Evolutionary conservation across 805 yeast genomes (phyloP).

Genomic region (Barnettozyma californica): DNA sequence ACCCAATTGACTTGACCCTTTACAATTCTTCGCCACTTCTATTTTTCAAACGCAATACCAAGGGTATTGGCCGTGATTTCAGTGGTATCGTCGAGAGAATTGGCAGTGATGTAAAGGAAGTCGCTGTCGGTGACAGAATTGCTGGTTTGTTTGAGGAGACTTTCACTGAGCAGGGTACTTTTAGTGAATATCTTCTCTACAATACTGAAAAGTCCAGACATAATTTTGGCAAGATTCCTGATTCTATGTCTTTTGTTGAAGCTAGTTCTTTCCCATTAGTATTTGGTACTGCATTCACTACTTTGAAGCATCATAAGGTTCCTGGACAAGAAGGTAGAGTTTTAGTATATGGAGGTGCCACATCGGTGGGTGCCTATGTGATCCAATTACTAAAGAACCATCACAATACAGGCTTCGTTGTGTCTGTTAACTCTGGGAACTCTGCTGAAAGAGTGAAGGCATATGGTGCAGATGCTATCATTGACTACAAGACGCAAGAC

Average conservation of each 20-base stretch:
- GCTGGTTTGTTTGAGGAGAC: constrained; percentile 33
- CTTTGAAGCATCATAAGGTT: constrained; percentile 29
- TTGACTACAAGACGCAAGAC: constrained; percentile 51
- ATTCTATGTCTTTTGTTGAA: constrained; percentile 36
- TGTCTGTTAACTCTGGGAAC: constrained; percentile 48
- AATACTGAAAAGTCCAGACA: constrained; percentile 6
- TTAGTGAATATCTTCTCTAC: constrained; percentile 37
- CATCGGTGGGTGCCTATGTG: constrained; percentile 57
- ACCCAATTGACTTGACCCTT: constrained; percentile 56
- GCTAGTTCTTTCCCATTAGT: constrained; percentile 65
- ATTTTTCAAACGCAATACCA: constrained; percentile 18
- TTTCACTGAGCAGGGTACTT: constrained; percentile 34
- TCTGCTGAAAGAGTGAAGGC: constrained; percentile 39
- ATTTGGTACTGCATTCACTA: constrained; percentile 54
- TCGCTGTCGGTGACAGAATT: constrained; percentile 50
- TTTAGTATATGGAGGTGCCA: constrained; percentile 68
- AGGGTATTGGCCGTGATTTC: constrained; percentile 46
- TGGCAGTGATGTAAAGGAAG: constrained; percentile 35
- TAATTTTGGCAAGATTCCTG: constrained; percentile 37
- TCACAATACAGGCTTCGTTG: constrained; percentile 44
- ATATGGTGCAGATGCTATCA: constrained; percentile 52
- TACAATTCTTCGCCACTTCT: constrained; percentile 26
- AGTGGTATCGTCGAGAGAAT: constrained; percentile 50
- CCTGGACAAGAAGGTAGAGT: constrained; percentile 42
- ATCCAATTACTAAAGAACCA: constrained; percentile 51